Base-by-base conservation (phyloP, 805 yeast genomes). In the Blastobotrys robertii region DNA sequence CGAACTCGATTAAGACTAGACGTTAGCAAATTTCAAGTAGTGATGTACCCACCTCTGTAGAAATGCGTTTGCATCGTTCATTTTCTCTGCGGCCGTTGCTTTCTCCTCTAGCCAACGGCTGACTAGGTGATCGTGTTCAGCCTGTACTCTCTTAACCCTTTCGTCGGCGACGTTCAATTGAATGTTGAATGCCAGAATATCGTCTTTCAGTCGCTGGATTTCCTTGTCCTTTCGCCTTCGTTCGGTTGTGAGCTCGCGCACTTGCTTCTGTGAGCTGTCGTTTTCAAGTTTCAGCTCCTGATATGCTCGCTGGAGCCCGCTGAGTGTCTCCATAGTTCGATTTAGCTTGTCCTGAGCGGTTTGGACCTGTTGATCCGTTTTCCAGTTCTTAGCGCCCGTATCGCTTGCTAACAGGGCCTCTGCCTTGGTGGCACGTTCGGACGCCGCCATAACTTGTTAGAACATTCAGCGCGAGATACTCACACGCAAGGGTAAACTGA, bases 201-300 rank as follows among this genome's bases (percentile, higher is more conserved):
- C 92, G 54, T 84, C 88, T 46, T 79, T 80, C 35, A 80, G 58
- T 29, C 70, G 63, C 46, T 76, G 83, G 13, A 78, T 33, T 10
- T 16, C 10, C 13, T 69, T 3, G 79, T 70, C 50, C 25, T 19
- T 19, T 4, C 4, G 25, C 6, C 25, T 19, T 19, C 25, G 25
- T 19, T 19, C 25, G 25, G 25, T 19, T 19, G 25, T 19, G 6
- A 19, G 25, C 25, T 19, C 25, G 4, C 7, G 6, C 15, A 10
- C 6, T 34, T 5, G 34, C 9, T 10, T 19, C n/a, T 39, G 54
- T 46, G 32, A 50, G 45, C 47, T 61, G 59, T 13, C 42, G 50
- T 37, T 50, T 42, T 4, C 52, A 46, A 1, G 30, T 38, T 1
- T 63, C 52, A 30, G 60, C 64, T 15, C 37, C 6, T 39, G 44